A percentile compares a stretch with the other conserved stretches of the same genome.
Evolutionary conservation across 495 filamentous ascomycete genomes (phyloP).

Genomic region (Hypomontagnella submonticulosa): DNA sequence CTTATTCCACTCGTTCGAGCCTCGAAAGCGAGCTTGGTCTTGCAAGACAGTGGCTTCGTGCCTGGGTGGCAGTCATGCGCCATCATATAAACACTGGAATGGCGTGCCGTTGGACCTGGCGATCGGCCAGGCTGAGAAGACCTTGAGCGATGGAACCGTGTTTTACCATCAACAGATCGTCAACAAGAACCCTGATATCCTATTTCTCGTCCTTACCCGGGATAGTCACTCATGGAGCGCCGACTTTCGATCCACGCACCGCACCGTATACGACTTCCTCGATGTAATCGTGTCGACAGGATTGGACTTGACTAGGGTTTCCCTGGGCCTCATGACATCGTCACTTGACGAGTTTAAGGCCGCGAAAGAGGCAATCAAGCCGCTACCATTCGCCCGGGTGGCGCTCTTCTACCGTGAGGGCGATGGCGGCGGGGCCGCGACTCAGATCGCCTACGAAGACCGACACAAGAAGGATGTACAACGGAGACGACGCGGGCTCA

Average conservation of each 20-base stretch:
- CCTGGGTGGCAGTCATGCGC: slow-evolving; percentile 22
- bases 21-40: slow-evolving; percentile 36
- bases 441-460: slow-evolving; percentile 28
- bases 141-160: slow-evolving; percentile 35
- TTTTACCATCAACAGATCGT: slow-evolving; percentile 36
- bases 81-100: slow-evolving; percentile 38
- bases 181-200: slow-evolving; percentile 33
- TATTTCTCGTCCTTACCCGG: slow-evolving; percentile 30
- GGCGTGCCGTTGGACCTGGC: slow-evolving; percentile 27
- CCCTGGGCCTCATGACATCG: slow-evolving; percentile 37
- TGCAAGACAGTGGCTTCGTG: slow-evolving; percentile 39
- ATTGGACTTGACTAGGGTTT: slow-evolving; percentile 35
- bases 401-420: slow-evolving; percentile 36
- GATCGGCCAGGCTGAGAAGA: slow-evolving; percentile 35
- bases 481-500: slow-evolving; percentile 17
- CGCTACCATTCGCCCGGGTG: slow-evolving; percentile 38
- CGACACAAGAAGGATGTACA: slow-evolving; percentile 34
- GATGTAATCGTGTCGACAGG: slow-evolving; percentile 35
- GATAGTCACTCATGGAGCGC: slow-evolving; percentile 38
- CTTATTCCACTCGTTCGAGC: slow-evolving; percentile 35
- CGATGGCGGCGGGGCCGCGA: slow-evolving; percentile 16
- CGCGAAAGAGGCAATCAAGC: slow-evolving; percentile 23
- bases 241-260: slow-evolving; percentile 35
- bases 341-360: slow-evolving; percentile 36
- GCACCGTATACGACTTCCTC: slow-evolving; percentile 42